Percentiles rank a stretch among this genome's conserved stretches.
Conservation (phyloP, 257 asterid genomes). For the Nicotiana obtusifolia region DNA sequence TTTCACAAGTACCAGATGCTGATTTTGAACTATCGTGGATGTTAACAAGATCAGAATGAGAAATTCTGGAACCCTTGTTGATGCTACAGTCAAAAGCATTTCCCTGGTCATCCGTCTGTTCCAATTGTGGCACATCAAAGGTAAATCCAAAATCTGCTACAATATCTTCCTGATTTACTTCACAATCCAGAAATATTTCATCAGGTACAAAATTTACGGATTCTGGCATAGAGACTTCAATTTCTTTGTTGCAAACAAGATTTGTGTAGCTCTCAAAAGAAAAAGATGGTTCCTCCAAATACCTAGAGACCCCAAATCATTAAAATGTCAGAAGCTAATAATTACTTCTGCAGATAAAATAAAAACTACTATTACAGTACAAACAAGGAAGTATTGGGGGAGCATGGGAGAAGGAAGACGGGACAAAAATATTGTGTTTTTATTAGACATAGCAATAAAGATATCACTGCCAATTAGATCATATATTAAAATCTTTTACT, state of each 20-base stretch:
- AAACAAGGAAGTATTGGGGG: too few species aligned
- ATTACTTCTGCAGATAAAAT: background rate
- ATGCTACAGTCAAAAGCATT: background rate
- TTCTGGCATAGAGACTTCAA: slow-evolving; percentile 1
- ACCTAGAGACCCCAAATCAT: slow-evolving; percentile 4
- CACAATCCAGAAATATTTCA: slow-evolving; percentile 10
- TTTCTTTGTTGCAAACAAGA: slow-evolving; percentile 4
- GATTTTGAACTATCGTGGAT: background rate
- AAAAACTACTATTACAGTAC: background rate
- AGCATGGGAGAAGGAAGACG: background rate
- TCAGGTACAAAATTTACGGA: background rate
- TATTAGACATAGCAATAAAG: background rate
- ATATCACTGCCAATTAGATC: background rate
- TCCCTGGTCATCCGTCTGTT: background rate
- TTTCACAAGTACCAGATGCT: slow-evolving; percentile 3
- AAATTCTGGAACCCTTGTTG: background rate
- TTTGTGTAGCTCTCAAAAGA: slow-evolving; percentile 11
- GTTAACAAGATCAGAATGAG: slow-evolving; percentile 7
- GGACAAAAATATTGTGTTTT: background rate
- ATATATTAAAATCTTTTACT: background rate
- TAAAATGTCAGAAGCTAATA: background rate
- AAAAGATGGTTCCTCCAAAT: slow-evolving; percentile 8
- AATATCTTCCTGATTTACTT: background rate
- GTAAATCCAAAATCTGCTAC: background rate
- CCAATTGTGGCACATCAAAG: slow-evolving; percentile 11